phyloP scores from a whole-genome alignment of 306 rosid genomes.

The Fagus sylvatica region DNA sequence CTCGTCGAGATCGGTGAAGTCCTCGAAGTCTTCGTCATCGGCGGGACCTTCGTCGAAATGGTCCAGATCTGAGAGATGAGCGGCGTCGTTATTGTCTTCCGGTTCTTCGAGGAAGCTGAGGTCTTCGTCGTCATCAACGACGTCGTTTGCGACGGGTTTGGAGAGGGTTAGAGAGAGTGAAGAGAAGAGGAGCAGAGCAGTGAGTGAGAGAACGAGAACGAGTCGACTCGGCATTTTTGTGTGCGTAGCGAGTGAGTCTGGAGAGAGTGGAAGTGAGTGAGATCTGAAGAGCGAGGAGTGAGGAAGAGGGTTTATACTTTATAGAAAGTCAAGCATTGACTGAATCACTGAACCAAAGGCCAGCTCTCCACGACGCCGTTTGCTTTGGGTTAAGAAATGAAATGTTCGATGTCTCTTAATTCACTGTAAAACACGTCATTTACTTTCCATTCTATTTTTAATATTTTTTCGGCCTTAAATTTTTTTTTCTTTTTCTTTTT shows the following conservation, averaged over 20 bases:
- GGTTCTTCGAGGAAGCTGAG: constrained; percentile 88
- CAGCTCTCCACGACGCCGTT: constrained; percentile 12
- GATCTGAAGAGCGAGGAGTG: background rate
- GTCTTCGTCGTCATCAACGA: constrained; percentile 67
- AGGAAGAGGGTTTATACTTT: constrained; percentile 12
- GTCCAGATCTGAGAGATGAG: constrained; percentile 37
- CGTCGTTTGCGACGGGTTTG: constrained; percentile 30
- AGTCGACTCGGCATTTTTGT: constrained; percentile 59
- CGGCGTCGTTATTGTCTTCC: constrained; percentile 29
- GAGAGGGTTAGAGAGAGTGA: constrained; percentile 45
- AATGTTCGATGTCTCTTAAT: too few species aligned
- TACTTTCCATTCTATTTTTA: too few species aligned
- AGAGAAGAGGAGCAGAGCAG: constrained; percentile 66
- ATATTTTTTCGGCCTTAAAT: too few species aligned
- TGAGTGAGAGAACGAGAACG: constrained; percentile 45
- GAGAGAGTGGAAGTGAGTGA: background rate
- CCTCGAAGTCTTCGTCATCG: constrained; percentile 50
- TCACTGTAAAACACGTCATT: too few species aligned
- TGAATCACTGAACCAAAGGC: too few species aligned
- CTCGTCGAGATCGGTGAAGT: constrained; percentile 61
- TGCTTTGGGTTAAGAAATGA: background rate
- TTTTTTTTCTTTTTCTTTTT: too few species aligned
- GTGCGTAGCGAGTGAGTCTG: background rate
- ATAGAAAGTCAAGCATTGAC: too few species aligned
- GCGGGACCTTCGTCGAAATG: constrained; percentile 26